phyloP scores from a whole-genome alignment of 768 basidiomycete genomes.

The Lentinula aciculospora region DNA sequence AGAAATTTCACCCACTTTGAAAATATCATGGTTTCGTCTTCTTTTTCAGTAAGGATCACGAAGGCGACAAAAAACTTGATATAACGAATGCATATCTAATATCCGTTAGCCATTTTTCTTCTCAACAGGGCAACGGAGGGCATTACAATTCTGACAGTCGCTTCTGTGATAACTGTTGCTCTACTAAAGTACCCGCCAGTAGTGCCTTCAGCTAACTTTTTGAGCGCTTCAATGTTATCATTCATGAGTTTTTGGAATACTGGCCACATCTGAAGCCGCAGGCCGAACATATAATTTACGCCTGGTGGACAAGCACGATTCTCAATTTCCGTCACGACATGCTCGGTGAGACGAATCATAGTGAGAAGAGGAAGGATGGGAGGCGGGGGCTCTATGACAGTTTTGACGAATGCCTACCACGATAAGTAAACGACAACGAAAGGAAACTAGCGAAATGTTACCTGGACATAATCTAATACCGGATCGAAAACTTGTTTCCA shows the following conservation, averaged over 20 bases:
- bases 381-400: slow-evolving; percentile 68
- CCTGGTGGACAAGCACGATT: slow-evolving; percentile 74
- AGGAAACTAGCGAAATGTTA: slow-evolving; percentile 15
- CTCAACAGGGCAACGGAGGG: neutral
- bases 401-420: slow-evolving; percentile 59
- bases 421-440: neutral
- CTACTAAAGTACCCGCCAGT: slow-evolving; percentile 59
- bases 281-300: slow-evolving; percentile 73
- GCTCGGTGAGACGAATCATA: slow-evolving; percentile 89
- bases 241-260: slow-evolving; percentile 87
- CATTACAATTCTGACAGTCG: slow-evolving; percentile 55
- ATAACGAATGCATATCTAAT: slow-evolving; percentile 72
- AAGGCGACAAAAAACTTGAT: slow-evolving; percentile 77
- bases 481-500: slow-evolving; percentile 97
- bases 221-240: slow-evolving; percentile 76
- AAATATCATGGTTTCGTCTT: slow-evolving; percentile 96
- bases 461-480: slow-evolving; percentile 80
- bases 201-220: slow-evolving; percentile 74
- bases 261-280: slow-evolving; percentile 90
- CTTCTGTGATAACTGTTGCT: slow-evolving; percentile 60
- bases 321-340: slow-evolving; percentile 69
- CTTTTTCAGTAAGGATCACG: slow-evolving; percentile 72
- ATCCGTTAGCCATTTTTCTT: slow-evolving; percentile 2
- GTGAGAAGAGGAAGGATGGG: slow-evolving; percentile 74
- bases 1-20: slow-evolving; percentile 62